phyloP scores from a whole-genome alignment of 2,329 filamentous ascomycete species.

The Neofusicoccum laricinum region DNA sequence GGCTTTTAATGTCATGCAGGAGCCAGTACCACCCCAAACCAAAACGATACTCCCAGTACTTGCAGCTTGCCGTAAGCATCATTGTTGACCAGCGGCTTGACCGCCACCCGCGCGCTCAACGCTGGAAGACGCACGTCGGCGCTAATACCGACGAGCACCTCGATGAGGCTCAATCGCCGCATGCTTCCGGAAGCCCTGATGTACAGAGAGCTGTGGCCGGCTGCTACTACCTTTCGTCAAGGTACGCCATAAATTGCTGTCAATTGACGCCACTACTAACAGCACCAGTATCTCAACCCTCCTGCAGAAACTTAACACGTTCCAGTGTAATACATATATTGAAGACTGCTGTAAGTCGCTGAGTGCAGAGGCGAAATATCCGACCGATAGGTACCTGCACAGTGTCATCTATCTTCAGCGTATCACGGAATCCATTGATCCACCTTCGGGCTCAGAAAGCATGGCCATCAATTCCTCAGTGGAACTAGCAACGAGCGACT shows the following conservation, averaged over 20 bases:
- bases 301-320: constrained; percentile 39
- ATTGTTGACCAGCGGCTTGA: constrained; percentile 32
- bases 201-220: background rate
- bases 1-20: constrained; percentile 19
- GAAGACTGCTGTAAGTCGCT: constrained; percentile 38
- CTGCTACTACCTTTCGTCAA: background rate
- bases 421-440: constrained; percentile 23
- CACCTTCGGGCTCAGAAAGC: constrained; percentile 18
- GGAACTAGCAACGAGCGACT: constrained; percentile 20
- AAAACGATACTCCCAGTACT: constrained; percentile 17
- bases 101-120: constrained; percentile 15
- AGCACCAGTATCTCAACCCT: background rate
- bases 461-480: too few relatives aligned
- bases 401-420: constrained; percentile 38
- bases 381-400: constrained; percentile 36
- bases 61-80: constrained; percentile 18
- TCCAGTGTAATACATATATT: constrained; percentile 34
- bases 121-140: constrained; percentile 21
- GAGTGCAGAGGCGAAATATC: constrained; percentile 28
- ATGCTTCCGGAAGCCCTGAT: background rate
- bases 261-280: background rate
- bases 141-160: background rate
- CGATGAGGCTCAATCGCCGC: too few relatives aligned
- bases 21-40: constrained; percentile 31
- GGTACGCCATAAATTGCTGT: background rate